A percentile compares a stretch with the other conserved stretches of the same genome.
phyloP scores from a whole-genome alignment of 2,329 filamentous ascomycete genomes.

The Xylariales sp. region DNA sequence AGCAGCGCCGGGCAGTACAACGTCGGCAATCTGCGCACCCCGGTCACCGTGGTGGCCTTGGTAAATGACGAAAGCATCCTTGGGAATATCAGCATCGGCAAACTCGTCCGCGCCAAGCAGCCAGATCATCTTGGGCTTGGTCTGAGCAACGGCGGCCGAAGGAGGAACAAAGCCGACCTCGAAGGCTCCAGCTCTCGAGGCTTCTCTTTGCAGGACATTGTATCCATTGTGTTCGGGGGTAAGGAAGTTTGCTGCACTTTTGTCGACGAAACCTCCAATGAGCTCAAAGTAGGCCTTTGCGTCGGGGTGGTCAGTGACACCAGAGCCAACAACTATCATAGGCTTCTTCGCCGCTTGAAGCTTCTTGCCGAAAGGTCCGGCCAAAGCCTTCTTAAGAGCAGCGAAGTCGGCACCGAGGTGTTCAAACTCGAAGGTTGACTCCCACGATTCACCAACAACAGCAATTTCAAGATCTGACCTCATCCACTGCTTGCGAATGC shows the following conservation, averaged over 20 bases:
- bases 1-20: slow-evolving; percentile 87
- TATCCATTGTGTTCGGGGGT: slow-evolving; percentile 95
- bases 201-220: slow-evolving; percentile 91
- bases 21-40: slow-evolving; percentile 87
- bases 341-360: slow-evolving; percentile 81
- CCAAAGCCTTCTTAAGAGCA: slow-evolving; percentile 78
- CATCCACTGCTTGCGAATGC: slow-evolving; percentile 97
- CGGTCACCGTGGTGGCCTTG: slow-evolving; percentile 97
- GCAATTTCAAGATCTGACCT: slow-evolving; percentile 91
- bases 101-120: slow-evolving; percentile 94
- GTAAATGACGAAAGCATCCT: slow-evolving; percentile 94
- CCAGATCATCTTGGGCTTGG: slow-evolving; percentile 92
- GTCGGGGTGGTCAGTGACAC: slow-evolving; percentile 84
- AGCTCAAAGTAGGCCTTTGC: slow-evolving; percentile 91
- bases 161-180: slow-evolving; percentile 93
- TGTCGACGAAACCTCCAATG: slow-evolving; percentile 85
- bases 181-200: slow-evolving; percentile 87
- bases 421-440: slow-evolving; percentile 93
- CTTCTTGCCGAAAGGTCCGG: slow-evolving; percentile 89
- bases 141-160: slow-evolving; percentile 74
- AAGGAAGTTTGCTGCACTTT: slow-evolving; percentile 82
- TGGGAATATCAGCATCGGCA: slow-evolving; percentile 78
- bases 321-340: slow-evolving; percentile 95
- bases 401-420: slow-evolving; percentile 77
- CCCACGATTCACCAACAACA: slow-evolving; percentile 83